A percentile compares a stretch with the other conserved stretches of the same genome.
These are phyloP conservation scores for Plasmodium falciparum DNA, from an alignment of 169 alveolate species.

Conservation along the genomic window DNA sequence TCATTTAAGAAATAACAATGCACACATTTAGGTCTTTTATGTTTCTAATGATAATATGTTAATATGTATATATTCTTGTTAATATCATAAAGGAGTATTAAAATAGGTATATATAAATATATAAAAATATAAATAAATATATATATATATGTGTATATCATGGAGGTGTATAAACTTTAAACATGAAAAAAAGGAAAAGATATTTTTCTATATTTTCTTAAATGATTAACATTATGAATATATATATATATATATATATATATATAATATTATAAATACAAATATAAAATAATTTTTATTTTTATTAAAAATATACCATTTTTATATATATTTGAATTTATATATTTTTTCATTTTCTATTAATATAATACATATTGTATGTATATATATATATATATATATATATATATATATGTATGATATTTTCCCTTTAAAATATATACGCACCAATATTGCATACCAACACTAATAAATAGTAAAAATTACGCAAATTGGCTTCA, in stretches of 20 bases:
- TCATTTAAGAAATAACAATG: slow-evolving; percentile 11
- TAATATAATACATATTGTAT: not conserved
- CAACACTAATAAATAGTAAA: too few species aligned
- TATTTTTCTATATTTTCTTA: too few species aligned
- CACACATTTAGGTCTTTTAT: slow-evolving; percentile 4
- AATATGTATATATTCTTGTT: not conserved
- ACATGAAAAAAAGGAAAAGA: too few species aligned
- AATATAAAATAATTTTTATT: too few species aligned
- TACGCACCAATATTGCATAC: not conserved
- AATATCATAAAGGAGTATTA: not conserved
- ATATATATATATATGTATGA: not conserved
- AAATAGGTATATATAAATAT: not conserved
- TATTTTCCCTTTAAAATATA: not conserved
- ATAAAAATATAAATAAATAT: not conserved
- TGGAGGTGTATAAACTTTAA: too few species aligned
- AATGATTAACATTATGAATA: too few species aligned
- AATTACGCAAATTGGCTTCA: too few species aligned
- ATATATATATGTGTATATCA: not conserved
- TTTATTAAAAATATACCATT: too few species aligned
- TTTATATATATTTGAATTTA: too few species aligned
- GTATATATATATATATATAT: not conserved
- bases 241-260: not conserved
- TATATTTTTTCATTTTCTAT: slow-evolving; percentile 2
- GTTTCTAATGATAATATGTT: too few species aligned
- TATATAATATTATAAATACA: not conserved